Base-by-base conservation (phyloP, 208 protist genomes). In the Endotrypanum monterogeii region DNA sequence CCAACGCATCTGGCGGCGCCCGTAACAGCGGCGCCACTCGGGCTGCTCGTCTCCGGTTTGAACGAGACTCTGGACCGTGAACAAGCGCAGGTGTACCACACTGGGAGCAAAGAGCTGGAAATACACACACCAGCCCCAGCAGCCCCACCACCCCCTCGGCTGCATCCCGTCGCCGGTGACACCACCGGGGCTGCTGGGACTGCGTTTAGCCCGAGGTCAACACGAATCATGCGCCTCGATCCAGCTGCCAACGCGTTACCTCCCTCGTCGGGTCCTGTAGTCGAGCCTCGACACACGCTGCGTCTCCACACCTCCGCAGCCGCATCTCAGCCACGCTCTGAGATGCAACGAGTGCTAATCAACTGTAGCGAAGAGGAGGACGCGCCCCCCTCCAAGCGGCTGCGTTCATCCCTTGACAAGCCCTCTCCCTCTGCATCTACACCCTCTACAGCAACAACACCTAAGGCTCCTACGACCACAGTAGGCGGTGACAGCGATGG, bases 331-430 rank as follows among this genome's bases (percentile, higher is more conserved):
- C 48, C 51, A 30, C 48, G 37, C 5, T n/a, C 71, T 8, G 3
- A 28, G 8, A 9, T 48, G 20, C 66, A 23, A 20, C 48, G 25
- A 51, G 61, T 35, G 8, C 35, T 46, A 9, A 52, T 25, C 35
- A 32, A 41, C 30, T 46, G 9, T 16, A 50, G 44, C 30, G 66
- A 20, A 16, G 52, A 39, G 3, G 67, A 74, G 0, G 68, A 23
- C 0, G 75, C 61, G 7, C 75, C 75, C 1, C 75, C 75, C 0
- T 16, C 68, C 12, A 80, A 80, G 70, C 76, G 76, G 7, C 65
- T 80, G 9, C 76, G 76, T 1, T 50, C 74, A 7, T 76, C 58
- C 12, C 69, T 76, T 11, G 56, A 50, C 16, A 54, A 14, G 14
- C 30, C 66, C 50, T 7, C 12, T 6, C 48, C 46, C 66, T 18